Percentiles rank a stretch among this genome's conserved stretches.
Evolutionary conservation across 164 flowering plant genomes (phyloP).

Genomic region (Stephania cephalantha): DNA sequence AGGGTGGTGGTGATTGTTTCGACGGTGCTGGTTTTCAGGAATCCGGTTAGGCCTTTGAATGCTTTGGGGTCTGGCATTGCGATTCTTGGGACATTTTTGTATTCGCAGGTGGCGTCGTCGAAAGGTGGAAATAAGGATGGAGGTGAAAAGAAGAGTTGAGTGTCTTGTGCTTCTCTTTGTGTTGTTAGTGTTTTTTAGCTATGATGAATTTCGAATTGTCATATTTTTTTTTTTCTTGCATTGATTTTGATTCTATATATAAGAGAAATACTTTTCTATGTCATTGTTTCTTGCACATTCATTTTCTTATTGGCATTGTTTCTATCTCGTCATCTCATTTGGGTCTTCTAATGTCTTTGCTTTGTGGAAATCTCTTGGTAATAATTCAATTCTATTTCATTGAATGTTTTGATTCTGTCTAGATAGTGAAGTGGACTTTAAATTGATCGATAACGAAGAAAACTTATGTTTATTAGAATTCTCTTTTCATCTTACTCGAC

Average conservation of each 20-base stretch:
- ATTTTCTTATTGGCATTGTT: not conserved
- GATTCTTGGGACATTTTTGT: slow-evolving; percentile 81
- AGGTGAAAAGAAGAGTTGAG: slow-evolving; percentile 40
- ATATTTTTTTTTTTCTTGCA: not conserved
- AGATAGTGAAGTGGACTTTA: not conserved
- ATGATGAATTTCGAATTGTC: not conserved
- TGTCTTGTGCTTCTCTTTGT: not conserved
- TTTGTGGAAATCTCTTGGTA: not conserved
- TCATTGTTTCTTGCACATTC: not conserved
- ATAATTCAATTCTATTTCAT: no score
- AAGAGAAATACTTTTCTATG: not conserved
- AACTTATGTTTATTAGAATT: not conserved
- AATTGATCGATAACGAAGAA: not conserved
- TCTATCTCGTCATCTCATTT: no score
- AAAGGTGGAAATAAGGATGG: slow-evolving; percentile 38
- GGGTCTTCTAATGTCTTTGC: not conserved
- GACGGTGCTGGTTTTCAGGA: slow-evolving; percentile 69
- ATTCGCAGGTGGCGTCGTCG: slow-evolving; percentile 67
- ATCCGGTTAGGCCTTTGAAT: slow-evolving; percentile 79
- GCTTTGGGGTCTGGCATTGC: slow-evolving; percentile 90
- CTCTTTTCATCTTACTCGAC: not conserved
- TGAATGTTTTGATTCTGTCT: not conserved
- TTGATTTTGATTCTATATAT: not conserved
- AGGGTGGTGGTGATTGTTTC: slow-evolving; percentile 83
- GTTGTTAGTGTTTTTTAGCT: not conserved